Conservation (phyloP, 1,284 basidiomycete genomes). For the Hymenochaete sp. region DNA sequence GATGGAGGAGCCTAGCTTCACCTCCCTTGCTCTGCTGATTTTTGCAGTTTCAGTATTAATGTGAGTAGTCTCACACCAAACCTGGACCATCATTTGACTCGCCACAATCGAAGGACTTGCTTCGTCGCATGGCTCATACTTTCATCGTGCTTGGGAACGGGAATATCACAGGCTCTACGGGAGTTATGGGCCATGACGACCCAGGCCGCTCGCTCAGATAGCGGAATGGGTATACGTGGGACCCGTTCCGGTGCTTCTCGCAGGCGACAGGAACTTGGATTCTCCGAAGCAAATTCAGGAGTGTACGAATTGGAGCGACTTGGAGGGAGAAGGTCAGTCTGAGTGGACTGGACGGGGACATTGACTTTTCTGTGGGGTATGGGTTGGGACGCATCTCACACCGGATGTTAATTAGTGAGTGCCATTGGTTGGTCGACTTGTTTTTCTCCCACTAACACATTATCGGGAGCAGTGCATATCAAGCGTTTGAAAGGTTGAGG, state of each 20-base stretch:
- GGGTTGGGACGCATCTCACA: neutral
- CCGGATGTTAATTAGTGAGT: neutral
- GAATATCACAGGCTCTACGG: conserved; percentile 10
- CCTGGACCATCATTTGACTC: neutral
- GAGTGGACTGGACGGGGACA: neutral
- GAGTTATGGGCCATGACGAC: conserved; percentile 11
- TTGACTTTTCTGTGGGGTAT: neutral
- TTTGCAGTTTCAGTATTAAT: neutral
- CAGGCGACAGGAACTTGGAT: conserved; percentile 12
- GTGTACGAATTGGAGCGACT: conserved; percentile 16
- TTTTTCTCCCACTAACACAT: too few species aligned
- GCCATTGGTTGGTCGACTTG: too few species aligned
- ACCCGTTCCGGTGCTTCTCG: conserved; percentile 1
- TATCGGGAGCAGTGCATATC: too few species aligned
- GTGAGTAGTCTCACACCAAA: neutral
- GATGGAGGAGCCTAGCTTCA: neutral
- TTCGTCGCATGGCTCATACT: conserved; percentile 16
- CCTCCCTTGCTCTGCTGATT: conserved; percentile 1
- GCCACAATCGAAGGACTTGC: conserved; percentile 11
- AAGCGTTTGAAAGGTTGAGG: too few species aligned
- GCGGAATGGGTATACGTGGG: neutral
- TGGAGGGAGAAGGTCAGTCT: conserved; percentile 10
- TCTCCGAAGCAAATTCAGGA: conserved; percentile 11
- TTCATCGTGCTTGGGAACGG: conserved; percentile 13
- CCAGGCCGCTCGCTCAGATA: neutral